A percentile compares a stretch with the other conserved stretches of the same genome.
These are phyloP conservation scores for Berberis vulgaris DNA, from an alignment of 164 flowering plant genomes.

Conservation along the genomic window DNA sequence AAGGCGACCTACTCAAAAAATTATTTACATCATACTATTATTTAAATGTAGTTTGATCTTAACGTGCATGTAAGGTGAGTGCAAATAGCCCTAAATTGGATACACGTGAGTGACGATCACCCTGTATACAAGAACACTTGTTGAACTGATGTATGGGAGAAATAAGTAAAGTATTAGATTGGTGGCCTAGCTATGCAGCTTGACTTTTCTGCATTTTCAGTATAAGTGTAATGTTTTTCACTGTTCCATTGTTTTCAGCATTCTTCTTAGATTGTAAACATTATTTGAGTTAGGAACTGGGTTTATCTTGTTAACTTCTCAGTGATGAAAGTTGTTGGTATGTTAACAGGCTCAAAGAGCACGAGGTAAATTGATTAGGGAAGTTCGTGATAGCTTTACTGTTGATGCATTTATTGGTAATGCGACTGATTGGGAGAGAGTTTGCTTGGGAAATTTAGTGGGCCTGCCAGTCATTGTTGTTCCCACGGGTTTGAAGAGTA, in stretches of 20 bases:
- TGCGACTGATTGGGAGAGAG: conserved; percentile 89
- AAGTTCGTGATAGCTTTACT: conserved; percentile 53
- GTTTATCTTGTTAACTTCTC: not conserved
- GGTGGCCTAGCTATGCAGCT: not conserved
- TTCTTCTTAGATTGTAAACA: not conserved
- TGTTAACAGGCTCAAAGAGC: conserved; percentile 81
- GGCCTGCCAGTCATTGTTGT: conserved; percentile 78
- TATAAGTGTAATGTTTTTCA: not conserved
- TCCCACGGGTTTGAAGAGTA: conserved; percentile 60
- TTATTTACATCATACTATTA: too few relatives aligned
- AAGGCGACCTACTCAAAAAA: too few relatives aligned
- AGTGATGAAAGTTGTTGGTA: not conserved
- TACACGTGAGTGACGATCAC: too few relatives aligned
- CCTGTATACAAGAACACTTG: too few relatives aligned
- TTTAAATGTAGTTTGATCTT: too few relatives aligned
- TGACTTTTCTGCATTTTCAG: not conserved
- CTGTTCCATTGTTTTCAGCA: not conserved
- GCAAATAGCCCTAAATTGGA: too few relatives aligned
- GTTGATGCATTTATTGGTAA: conserved; percentile 90
- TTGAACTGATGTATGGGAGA: not conserved
- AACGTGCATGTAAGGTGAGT: too few relatives aligned
- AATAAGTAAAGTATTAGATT: not conserved
- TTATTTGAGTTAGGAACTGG: not conserved
- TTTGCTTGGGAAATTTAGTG: conserved; percentile 86
- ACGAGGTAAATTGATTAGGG: conserved; percentile 61